A percentile compares a stretch with the other conserved stretches of the same genome.
Evolutionary conservation across 768 basidiomycete genomes (phyloP).

Genomic region (Tephrocybe sp.): DNA sequence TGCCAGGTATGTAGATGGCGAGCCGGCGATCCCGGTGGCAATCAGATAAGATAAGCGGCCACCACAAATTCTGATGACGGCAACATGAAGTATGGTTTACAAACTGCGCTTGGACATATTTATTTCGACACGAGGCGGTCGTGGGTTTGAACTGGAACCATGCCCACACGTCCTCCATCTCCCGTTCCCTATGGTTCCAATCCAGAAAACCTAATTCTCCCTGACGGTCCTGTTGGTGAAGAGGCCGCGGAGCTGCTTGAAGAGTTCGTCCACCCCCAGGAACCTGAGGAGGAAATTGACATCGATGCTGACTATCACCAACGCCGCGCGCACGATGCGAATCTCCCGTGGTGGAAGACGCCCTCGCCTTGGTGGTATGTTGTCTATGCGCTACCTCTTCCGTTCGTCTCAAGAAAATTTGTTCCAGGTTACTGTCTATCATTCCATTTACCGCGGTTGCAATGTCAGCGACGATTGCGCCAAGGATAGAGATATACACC

Average conservation of each 20-base stretch:
- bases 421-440: conserved; percentile 53
- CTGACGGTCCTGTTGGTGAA: conserved; percentile 44
- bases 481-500: conserved; percentile 74
- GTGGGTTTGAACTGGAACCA: conserved; percentile 6
- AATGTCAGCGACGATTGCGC: conserved; percentile 57
- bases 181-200: conserved; percentile 25
- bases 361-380: conserved; percentile 74
- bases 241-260: conserved; percentile 45
- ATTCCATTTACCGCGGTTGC: conserved; percentile 57
- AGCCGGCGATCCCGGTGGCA: too few relatives aligned
- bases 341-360: conserved; percentile 69
- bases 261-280: conserved; percentile 42
- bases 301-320: conserved; percentile 23
- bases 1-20: too few relatives aligned
- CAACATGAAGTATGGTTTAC: too few relatives aligned
- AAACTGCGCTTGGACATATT: too few relatives aligned
- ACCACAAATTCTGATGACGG: too few relatives aligned
- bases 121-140: conserved; percentile 4
- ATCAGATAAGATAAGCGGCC: too few relatives aligned
- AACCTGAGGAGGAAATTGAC: conserved; percentile 25
- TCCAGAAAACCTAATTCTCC: conserved; percentile 37
- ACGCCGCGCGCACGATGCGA: conserved; percentile 7
- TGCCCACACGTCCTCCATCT: conserved; percentile 11
- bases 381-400: background rate
- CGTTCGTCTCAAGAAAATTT: background rate